These are phyloP conservation scores for Solanum lignicaule DNA, from an alignment of 257 asterid species.

Conservation along the genomic window DNA sequence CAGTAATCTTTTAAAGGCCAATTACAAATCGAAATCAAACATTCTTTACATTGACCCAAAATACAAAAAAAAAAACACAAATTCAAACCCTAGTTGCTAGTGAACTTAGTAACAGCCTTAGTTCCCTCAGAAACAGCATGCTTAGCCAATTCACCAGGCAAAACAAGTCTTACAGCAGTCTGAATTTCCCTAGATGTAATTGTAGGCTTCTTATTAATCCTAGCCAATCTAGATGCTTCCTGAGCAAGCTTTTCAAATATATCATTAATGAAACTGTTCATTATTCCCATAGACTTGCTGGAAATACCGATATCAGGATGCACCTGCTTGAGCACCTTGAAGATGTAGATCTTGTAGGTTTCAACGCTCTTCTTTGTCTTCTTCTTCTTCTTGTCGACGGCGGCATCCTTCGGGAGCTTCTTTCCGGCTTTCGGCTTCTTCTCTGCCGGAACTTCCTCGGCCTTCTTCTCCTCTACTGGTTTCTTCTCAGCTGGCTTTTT, in stretches of 20 bases:
- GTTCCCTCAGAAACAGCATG: not conserved
- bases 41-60: not conserved
- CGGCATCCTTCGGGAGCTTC: not conserved
- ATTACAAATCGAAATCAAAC: not conserved
- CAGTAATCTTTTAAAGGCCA: not conserved
- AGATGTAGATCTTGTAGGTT: not conserved
- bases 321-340: not conserved
- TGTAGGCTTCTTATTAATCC: not conserved
- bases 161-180: not conserved
- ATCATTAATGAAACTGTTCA: not conserved
- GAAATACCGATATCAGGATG: not conserved
- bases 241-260: not conserved
- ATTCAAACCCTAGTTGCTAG: not conserved
- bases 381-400: not conserved
- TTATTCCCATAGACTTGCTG: not conserved
- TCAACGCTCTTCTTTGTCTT: not conserved
- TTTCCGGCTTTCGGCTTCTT: not conserved
- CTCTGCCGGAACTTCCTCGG: not conserved
- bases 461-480: not conserved
- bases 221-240: not conserved
- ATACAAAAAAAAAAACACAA: not conserved
- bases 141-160: not conserved
- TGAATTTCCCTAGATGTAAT: not conserved
- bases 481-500: not conserved
- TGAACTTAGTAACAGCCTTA: not conserved